Base-by-base conservation (phyloP, 208 protist species). In the Novymonas esmeraldas region DNA sequence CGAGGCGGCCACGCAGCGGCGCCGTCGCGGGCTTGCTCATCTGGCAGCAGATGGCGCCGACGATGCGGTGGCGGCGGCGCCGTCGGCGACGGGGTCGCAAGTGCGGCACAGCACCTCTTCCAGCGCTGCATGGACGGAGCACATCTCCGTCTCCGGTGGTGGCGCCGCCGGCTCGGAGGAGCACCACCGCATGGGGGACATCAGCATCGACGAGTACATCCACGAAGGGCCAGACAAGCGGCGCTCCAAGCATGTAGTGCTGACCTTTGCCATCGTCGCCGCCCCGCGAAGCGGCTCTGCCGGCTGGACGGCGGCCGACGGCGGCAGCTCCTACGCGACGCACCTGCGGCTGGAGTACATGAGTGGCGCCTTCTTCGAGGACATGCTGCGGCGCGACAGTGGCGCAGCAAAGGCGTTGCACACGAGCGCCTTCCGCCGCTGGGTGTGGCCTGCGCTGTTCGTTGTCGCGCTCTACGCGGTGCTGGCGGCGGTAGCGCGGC, bases 371-470 rank as follows among this genome's bases (percentile, higher is more conserved):
- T 72, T 52, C 34, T 61, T 41, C n/a, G 64, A 79, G 14, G 64
- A 55, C 33, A 52, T 41, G 60, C 18, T 39, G 55, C 42, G 26
- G 5, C 55, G 46, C 14, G 38, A 41, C 56, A 33, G 38, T 14
- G 31, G 64, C 39, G 66, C 22, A 26, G 56, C 56, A 33, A 69
- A 54, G 50, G 56, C 65, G 13, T 55, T 58, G 14, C 57, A 63
- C 18, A 79, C 79, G 13, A 70, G 71, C 34, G 10, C 84, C 16
- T 63, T 68, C 28, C 38, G 60, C 11, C 78, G 84, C 5, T 93
- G 78, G 72, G 50, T 77, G 22, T 82, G 52, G 49, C 84, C 87
- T 18, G 16, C 82, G 7, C 24, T 88, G 41, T 64, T 82, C 54
- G 62, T 76, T 24, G 45, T 22, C 13, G 46, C 52, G 26, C 33